Conservation (phyloP, 2,329 filamentous ascomycete species). For the Hypomyces rosellus region DNA sequence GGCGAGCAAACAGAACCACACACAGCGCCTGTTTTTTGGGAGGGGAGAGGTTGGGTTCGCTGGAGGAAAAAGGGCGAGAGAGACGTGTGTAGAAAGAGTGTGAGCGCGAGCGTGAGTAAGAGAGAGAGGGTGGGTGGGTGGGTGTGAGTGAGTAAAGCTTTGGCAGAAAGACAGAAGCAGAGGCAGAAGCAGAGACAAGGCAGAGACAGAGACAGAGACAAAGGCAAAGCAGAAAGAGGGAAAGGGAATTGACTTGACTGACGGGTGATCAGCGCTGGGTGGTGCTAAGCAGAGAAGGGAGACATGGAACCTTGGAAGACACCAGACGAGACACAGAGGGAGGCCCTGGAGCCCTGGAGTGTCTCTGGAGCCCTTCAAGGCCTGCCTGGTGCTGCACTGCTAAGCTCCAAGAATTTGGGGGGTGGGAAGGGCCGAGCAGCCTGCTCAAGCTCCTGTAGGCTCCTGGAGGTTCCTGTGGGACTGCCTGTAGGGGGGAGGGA, state of each 20-base stretch:
- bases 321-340: no score
- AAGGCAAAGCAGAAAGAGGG: not conserved
- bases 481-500: not conserved
- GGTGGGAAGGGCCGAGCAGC: constrained; percentile 3
- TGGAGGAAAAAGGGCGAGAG: constrained; percentile 1
- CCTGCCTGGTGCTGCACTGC: no score
- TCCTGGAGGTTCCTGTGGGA: constrained; percentile 2
- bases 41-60: no score
- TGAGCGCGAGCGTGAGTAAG: not conserved
- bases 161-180: constrained; percentile 1
- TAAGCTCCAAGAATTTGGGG: not conserved
- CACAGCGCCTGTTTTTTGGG: no score
- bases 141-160: constrained; percentile 1
- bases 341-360: no score
- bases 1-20: not conserved
- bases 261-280: not conserved
- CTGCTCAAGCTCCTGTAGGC: constrained; percentile 4
- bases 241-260: not conserved
- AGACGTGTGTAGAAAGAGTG: constrained; percentile 4
- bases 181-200: not conserved
- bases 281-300: not conserved
- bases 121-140: constrained; percentile 7
- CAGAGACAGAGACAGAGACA: not conserved
- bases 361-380: no score
- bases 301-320: not conserved